Conservation (phyloP, 192 early-diverging fungal species). For the Umbelopsis vinacea region DNA sequence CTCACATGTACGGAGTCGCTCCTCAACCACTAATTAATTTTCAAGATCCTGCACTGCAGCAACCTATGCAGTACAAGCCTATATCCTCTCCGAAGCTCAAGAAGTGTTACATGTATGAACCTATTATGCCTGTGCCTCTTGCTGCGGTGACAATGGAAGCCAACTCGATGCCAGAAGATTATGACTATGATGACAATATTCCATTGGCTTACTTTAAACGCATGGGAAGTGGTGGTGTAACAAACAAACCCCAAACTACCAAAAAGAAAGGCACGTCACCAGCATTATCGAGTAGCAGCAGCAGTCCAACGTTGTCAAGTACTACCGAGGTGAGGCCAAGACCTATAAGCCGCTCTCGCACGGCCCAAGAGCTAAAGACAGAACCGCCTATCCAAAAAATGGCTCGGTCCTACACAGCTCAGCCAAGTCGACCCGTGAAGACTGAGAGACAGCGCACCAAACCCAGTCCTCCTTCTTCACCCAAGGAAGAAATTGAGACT, state of each 20-base stretch:
- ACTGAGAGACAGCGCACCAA: neutral
- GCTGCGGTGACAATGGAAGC: slow-evolving; percentile 7
- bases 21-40: neutral
- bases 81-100: neutral
- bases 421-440: neutral
- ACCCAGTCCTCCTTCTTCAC: neutral
- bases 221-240: neutral
- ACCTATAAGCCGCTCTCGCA: no score
- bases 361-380: no score
- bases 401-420: neutral
- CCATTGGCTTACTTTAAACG: slow-evolving; percentile 14
- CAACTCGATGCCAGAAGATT: neutral
- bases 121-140: slow-evolving; percentile 10
- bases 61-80: neutral
- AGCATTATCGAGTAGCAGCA: neutral
- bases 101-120: neutral
- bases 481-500: neutral
- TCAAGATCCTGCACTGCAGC: neutral
- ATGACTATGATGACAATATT: slow-evolving; percentile 19
- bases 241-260: neutral
- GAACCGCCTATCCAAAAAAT: no score
- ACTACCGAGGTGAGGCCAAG: no score
- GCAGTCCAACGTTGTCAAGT: no score
- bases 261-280: neutral
- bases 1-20: neutral